These are phyloP conservation scores for Zygotorulaspora sp. DNA, from an alignment of 805 yeast genomes.

Conservation along the genomic window DNA sequence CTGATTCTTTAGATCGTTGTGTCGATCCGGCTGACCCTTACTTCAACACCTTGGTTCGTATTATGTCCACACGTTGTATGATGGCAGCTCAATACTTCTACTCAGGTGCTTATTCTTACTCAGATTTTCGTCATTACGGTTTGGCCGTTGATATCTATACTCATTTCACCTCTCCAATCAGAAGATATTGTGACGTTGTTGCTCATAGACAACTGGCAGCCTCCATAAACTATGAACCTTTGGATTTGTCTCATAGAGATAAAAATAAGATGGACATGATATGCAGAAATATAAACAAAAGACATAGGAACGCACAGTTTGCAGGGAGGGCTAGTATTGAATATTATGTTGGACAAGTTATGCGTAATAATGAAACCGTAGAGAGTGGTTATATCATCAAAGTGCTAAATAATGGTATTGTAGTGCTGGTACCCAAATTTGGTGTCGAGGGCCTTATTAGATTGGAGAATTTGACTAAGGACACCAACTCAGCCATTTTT, in stretches of 20 bases:
- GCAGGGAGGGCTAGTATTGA: slow-evolving; percentile 98
- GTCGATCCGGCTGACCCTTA: slow-evolving; percentile 78
- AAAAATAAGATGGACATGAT: slow-evolving; percentile 85
- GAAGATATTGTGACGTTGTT: slow-evolving; percentile 96
- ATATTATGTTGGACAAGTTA: slow-evolving; percentile 96
- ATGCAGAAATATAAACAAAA: slow-evolving; percentile 81
- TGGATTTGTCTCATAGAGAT: slow-evolving; percentile 79
- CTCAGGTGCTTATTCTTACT: slow-evolving; percentile 81
- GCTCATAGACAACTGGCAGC: slow-evolving; percentile 97
- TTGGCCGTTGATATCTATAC: slow-evolving; percentile 96
- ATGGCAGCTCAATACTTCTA: slow-evolving; percentile 98
- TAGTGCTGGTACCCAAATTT: slow-evolving; percentile 88
- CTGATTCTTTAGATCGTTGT: slow-evolving; percentile 89
- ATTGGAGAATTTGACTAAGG: slow-evolving; percentile 65
- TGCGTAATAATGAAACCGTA: slow-evolving; percentile 72
- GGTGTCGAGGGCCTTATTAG: slow-evolving; percentile 94
- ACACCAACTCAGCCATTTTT: slow-evolving; percentile 56
- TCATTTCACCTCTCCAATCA: slow-evolving; percentile 96
- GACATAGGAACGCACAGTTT: slow-evolving; percentile 97
- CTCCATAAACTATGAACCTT: slow-evolving; percentile 90
- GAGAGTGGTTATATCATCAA: slow-evolving; percentile 91
- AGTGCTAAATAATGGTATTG: slow-evolving; percentile 91
- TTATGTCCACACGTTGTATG: slow-evolving; percentile 98
- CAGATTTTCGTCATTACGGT: slow-evolving; percentile 95
- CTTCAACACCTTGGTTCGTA: slow-evolving; percentile 88